Evolutionary conservation across 2,329 filamentous ascomycete genomes (phyloP), one percentile per base, ranked within the genome.

Genomic region (Epichloe sp.): DNA sequence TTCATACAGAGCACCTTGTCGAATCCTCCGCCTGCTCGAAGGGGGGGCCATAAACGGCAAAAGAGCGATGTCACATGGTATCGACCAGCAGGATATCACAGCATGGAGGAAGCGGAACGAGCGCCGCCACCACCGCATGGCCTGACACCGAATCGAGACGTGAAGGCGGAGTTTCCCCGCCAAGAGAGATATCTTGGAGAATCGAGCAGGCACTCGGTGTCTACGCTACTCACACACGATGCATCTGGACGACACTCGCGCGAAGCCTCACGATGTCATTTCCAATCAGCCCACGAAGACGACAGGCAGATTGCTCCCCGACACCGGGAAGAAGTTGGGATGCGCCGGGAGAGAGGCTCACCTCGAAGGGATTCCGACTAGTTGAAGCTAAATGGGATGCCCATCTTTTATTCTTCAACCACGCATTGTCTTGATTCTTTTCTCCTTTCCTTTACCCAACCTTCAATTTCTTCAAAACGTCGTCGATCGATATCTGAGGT

Each of bases 41-140:
- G 60, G 51, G 15, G 34, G 59, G 15, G 34, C 59, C 67, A 69
- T 42, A 63, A 65, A 21, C 64, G 67, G 5, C 66, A 68, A 43
- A 64, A 61, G 47, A 69, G 67, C 53, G 67, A 69, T 44, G 58
- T 68, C 17, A 65, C 66, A 3, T 68, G 65, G 54, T 66, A 65
- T 53, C 59, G 61, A 56, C 54, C 59, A 6, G 52, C 57, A 4
- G 60, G 57, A 15, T 59, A 56, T 44, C 58, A 54, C 47, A 47
- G 19, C 31, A 43, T 45, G 14, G 57, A 61, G 31, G 58, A 59
- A n/a, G 19, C 55, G 15, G 59, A 59, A 11, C 57, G 54, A 35
- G 46, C 34, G n/a, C 42, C 49, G 3, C 43, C 53, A 11, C 19
- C 35, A n/a, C 45, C 11, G 5, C 44, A 11, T 14, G 7, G 37